phyloP scores from a whole-genome alignment of 352 stramenopile genomes.

The Pythium utonaiense region DNA sequence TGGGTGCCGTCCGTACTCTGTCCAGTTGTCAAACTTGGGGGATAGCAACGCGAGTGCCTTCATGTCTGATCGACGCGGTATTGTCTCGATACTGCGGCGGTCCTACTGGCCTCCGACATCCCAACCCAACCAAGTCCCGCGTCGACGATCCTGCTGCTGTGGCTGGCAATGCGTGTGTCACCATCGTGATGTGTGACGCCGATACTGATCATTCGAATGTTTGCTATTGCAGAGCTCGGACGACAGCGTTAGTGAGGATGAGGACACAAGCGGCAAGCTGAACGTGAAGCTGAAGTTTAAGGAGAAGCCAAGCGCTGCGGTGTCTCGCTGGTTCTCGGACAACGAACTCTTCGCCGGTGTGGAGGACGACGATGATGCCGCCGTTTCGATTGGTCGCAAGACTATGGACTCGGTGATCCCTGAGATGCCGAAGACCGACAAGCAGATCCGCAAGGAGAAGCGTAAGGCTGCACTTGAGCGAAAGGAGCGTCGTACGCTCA shows the following conservation, averaged over 20 bases:
- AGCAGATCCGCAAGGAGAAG: slow-evolving; percentile 97
- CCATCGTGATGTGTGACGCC: not conserved
- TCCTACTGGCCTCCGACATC: slow-evolving; percentile 82
- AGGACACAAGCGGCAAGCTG: slow-evolving; percentile 50
- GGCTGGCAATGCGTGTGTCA: not conserved
- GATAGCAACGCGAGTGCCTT: slow-evolving; percentile 66
- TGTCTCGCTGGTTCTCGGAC: slow-evolving; percentile 81
- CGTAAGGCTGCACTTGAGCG: slow-evolving; percentile 92
- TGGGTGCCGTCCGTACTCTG: slow-evolving; percentile 83
- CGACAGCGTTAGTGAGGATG: slow-evolving; percentile 36
- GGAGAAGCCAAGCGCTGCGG: slow-evolving; percentile 68
- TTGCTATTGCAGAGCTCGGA: slow-evolving; percentile 72
- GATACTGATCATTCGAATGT: not conserved
- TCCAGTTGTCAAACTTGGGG: slow-evolving; percentile 92
- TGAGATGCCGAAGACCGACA: slow-evolving; percentile 98
- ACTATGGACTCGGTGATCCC: slow-evolving; percentile 25
- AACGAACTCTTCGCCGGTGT: slow-evolving; percentile 83
- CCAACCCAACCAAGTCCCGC: not conserved
- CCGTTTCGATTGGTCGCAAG: slow-evolving; percentile 17
- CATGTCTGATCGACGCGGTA: slow-evolving; percentile 74
- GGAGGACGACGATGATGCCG: slow-evolving; percentile 43
- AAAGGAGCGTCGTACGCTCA: slow-evolving; percentile 78
- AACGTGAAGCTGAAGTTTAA: slow-evolving; percentile 73
- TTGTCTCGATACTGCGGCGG: slow-evolving; percentile 34
- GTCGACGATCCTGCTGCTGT: not conserved